Base-by-base conservation (phyloP, 148 eudicot genomes). In the Cornus kousa region DNA sequence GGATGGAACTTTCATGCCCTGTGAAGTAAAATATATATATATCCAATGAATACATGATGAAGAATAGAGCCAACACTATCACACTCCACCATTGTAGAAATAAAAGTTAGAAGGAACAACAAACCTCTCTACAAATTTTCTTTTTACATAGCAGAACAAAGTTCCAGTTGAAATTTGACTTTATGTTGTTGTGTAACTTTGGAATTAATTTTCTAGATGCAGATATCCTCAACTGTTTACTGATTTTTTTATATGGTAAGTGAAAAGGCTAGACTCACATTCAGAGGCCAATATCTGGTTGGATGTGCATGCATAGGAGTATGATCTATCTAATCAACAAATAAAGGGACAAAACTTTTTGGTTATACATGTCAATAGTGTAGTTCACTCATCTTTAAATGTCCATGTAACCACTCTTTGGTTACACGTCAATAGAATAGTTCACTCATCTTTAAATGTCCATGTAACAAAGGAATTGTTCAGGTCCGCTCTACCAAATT, bases 1-100 rank as follows among this genome's bases (percentile, higher is more conserved):
- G 23, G 97, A 80, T 70, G 98, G 95, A 78, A 96, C 82, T 75
- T 89, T 94, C 99, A 96, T 90, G 75, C 99, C 99, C 99, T 96
- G 88, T 40, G 82, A 62, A 37, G 31, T 48, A 19, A 62, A 39
- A 70, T 74, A 81, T 12, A 33, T 28, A 22, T 14, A 46, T 28
- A 2, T 23, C 59, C 68, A 80, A 20, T 14, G 64, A 20, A 62
- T 0, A 23, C 28, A 13, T 59, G 9, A 13, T 59, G 9, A 40
- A 77, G 70, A 67, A 53, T 62, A n/a, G 4, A 14, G 24, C 7
- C 23, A 62, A 62, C 24, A 62, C 23, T 19, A 62, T 19, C 20
- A 17, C 66, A 62, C 66, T 17, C 9, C 23, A 19, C 19, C 23
- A 62, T 62, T 62, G 20, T 62, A 20, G 22, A 5, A 62, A 17